Base-by-base conservation (phyloP, 1,284 basidiomycete genomes). In the Leccinum ambiguum region DNA sequence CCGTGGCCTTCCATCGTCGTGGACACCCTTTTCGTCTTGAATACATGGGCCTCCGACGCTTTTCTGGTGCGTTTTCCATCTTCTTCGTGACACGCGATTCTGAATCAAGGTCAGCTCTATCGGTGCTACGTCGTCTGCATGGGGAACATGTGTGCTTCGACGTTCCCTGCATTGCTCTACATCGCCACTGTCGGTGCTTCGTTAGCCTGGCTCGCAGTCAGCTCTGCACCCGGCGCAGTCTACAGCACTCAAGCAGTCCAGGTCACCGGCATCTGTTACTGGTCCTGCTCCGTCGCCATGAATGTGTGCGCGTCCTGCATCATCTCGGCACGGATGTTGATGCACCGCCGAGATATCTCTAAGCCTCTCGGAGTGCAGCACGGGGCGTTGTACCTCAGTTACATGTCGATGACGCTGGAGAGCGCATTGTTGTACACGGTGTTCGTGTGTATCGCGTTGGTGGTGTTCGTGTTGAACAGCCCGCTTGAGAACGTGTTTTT, bases 331-430 rank as follows among this genome's bases (percentile, higher is more conserved):
- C 66, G 71, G 9, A 65, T 74, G 14, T 70, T 54, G 68, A 63
- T 65, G 30, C 63, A 73, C 14, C 64, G 65, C n/a, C 65, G 45
- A 0, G 48, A 70, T 0, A 45, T 72, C 43, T 43, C 61, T 1
- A 58, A 10, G 0, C 64, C 68, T 0, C 9, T 71, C 36, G 71
- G 70, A 2, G 50, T 59, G 0, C 62, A 54, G 1, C 69, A 69
- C 10, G 71, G 66, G 1, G 14, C 61, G 13, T 72, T 72, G 18
- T 73, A 73, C 39, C 54, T 72, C 41, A 36, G 62, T 3, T 74
- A 65, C 7, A 73, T 74, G 65, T 62, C 70, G 1, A 70, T 72
- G 71, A 72, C 70, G 11, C 70, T 73, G 53, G 73, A 73, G 64
- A 74, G 71, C 58, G 70, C 73, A 0, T 0, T 62, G 60, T 33